phyloP scores from a whole-genome alignment of 1,284 basidiomycete species.

The Cystobasidium pallidum region DNA sequence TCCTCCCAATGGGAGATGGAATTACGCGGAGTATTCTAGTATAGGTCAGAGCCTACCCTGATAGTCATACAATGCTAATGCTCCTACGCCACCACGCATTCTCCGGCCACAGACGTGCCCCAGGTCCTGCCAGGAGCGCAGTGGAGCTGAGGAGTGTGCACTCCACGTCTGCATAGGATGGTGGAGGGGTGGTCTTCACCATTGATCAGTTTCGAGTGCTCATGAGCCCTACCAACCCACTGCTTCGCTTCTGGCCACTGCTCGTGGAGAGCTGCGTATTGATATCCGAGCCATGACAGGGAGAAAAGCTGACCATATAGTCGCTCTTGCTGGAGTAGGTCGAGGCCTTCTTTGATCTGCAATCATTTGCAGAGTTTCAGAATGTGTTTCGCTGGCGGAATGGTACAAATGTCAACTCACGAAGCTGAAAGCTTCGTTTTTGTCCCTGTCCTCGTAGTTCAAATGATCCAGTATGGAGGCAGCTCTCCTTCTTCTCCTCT shows the following conservation, averaged over 20 bases:
- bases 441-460: background rate
- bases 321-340: conserved; percentile 8
- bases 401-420: background rate
- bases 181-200: conserved; percentile 2
- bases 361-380: background rate
- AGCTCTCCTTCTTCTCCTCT: background rate
- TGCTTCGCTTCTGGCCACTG: background rate
- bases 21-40: too few relatives aligned
- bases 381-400: background rate
- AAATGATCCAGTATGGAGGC: background rate
- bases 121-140: background rate
- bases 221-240: conserved; percentile 5
- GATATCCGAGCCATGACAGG: conserved; percentile 18
- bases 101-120: background rate
- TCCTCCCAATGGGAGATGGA: too few relatives aligned
- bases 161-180: background rate
- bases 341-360: conserved; percentile 15
- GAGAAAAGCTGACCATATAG: background rate
- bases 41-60: too few relatives aligned
- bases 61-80: too few relatives aligned
- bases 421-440: background rate
- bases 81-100: conserved; percentile 6
- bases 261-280: background rate
- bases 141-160: background rate
- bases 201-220: conserved; percentile 14